Percentiles rank a stretch among this genome's conserved stretches.
Conservation (phyloP, 306 rosid genomes). For the Aeschynomene evenia region DNA sequence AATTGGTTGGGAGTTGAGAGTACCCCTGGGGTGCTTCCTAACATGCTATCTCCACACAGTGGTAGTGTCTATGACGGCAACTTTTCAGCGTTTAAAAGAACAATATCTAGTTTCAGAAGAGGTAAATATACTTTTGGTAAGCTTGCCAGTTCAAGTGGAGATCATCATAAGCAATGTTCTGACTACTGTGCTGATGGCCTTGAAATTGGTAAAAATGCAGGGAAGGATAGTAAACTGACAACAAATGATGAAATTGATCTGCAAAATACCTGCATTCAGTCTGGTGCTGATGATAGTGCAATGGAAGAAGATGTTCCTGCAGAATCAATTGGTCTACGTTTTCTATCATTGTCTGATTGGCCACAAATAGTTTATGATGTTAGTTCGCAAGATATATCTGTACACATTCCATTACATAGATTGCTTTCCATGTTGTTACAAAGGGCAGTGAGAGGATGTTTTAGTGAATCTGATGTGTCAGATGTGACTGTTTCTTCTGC, state of each 20-base stretch:
- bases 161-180: conserved; percentile 46
- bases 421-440: conserved; percentile 83
- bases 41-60: conserved; percentile 39
- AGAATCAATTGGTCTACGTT: conserved; percentile 53
- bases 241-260: conserved; percentile 42
- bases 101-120: conserved; percentile 59
- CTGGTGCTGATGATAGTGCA: conserved; percentile 42
- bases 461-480: conserved; percentile 53
- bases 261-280: conserved; percentile 31
- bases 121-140: conserved; percentile 63
- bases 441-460: conserved; percentile 66
- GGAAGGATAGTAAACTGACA: conserved; percentile 41
- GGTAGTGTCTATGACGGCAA: conserved; percentile 50
- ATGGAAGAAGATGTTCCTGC: conserved; percentile 63
- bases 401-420: conserved; percentile 88
- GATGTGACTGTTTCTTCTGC: conserved; percentile 44
- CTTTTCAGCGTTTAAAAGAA: conserved; percentile 59
- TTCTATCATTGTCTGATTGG: conserved; percentile 78
- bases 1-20: conserved; percentile 69
- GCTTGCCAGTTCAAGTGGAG: conserved; percentile 60
- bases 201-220: conserved; percentile 38
- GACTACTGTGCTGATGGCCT: conserved; percentile 27
- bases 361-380: conserved; percentile 81
- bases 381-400: conserved; percentile 80
- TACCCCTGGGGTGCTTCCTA: conserved; percentile 45